A percentile compares a stretch with the other conserved stretches of the same genome.
These are phyloP conservation scores for Fallopia convolvulus DNA, from an alignment of 148 eudicot species.

Conservation along the genomic window DNA sequence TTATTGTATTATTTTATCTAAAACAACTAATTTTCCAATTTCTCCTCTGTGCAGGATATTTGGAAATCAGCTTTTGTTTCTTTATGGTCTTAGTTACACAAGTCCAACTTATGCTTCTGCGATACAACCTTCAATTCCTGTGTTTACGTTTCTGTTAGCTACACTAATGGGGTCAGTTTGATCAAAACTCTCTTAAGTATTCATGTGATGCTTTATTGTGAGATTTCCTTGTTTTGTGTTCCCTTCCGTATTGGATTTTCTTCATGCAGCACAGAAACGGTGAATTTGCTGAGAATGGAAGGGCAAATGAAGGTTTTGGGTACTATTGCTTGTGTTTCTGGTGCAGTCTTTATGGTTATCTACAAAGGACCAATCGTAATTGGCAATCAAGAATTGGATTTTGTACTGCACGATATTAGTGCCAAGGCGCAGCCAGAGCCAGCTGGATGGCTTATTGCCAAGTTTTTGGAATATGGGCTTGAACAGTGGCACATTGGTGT, in stretches of 20 bases:
- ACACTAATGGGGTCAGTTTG: conserved; percentile 75
- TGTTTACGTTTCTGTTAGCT: conserved; percentile 83
- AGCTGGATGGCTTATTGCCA: conserved; percentile 62
- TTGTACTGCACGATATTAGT: conserved; percentile 42
- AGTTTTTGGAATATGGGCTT: conserved; percentile 46
- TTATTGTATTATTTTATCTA: not conserved
- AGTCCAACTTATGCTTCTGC: conserved; percentile 98
- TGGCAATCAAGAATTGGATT: conserved; percentile 46
- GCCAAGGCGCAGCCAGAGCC: conserved; percentile 80
- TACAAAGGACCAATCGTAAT: conserved; percentile 72
- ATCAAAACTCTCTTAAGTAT: conserved; percentile 7
- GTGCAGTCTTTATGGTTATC: conserved; percentile 83
- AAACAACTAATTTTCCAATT: not conserved
- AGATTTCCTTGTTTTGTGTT: not conserved
- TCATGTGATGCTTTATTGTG: not conserved
- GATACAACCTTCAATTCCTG: conserved; percentile 93
- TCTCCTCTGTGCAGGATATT: conserved; percentile 53
- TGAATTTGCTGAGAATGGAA: conserved; percentile 61
- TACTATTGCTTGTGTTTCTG: conserved; percentile 73
- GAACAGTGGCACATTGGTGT: conserved; percentile 83
- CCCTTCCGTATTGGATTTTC: conserved; percentile 1
- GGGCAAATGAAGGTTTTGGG: conserved; percentile 88
- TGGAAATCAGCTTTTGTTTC: conserved; percentile 92
- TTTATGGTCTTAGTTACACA: conserved; percentile 90
- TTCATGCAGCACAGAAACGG: conserved; percentile 91